Evolutionary conservation across 1,284 basidiomycete genomes (phyloP).

Genomic region (Trichosporon coremiiforme): DNA sequence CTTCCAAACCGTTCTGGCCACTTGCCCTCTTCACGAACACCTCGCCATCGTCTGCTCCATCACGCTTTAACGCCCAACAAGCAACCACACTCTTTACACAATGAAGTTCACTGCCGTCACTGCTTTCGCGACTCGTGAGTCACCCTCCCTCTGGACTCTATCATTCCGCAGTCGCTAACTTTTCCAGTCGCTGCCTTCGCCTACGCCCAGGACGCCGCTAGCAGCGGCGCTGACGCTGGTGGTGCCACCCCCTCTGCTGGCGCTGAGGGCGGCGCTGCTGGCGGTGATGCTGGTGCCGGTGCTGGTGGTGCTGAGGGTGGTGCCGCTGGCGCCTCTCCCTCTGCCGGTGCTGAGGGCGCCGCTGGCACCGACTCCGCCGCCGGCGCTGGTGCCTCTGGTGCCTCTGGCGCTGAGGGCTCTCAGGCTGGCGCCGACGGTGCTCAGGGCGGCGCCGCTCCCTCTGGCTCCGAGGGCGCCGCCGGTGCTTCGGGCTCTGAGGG

Average conservation of each 20-base stretch:
- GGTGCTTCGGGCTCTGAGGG: not conserved
- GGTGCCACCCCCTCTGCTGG: too few relatives aligned
- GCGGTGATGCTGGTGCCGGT: not conserved
- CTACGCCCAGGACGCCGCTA: not conserved
- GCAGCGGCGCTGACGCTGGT: not conserved
- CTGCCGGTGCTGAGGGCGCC: not conserved
- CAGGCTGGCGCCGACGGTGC: not conserved
- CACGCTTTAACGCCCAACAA: not conserved
- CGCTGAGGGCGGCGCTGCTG: too few relatives aligned
- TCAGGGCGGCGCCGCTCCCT: not conserved
- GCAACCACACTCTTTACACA: not conserved
- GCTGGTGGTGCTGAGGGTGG: not conserved
- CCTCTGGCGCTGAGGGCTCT: not conserved
- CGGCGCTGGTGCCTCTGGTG: not conserved
- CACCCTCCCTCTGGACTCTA: not conserved
- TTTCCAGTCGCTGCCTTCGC: not conserved
- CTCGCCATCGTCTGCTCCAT: not conserved
- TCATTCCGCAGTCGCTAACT: not conserved
- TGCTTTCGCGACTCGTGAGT: conserved; percentile 6
- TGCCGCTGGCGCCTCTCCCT: not conserved
- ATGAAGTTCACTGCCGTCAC: conserved; percentile 8
- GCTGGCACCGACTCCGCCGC: not conserved
- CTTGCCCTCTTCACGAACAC: not conserved
- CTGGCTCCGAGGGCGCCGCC: not conserved
- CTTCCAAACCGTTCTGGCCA: not conserved